Percentiles rank a stretch among this genome's conserved stretches.
phyloP scores from a whole-genome alignment of 2,329 filamentous ascomycete genomes.

The Verticillium dahliae region DNA sequence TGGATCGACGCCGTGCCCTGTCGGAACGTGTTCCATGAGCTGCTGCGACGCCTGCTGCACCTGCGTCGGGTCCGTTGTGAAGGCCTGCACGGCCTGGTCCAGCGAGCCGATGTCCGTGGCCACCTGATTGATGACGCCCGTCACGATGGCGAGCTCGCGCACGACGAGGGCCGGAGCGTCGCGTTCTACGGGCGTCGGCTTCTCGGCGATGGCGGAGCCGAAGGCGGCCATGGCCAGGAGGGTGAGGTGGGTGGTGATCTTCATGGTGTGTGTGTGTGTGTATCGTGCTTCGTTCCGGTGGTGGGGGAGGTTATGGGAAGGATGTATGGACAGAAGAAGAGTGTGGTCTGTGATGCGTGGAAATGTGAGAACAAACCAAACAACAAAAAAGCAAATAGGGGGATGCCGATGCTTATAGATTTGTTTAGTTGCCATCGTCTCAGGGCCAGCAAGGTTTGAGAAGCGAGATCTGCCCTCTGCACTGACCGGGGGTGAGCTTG shows the following conservation, averaged over 20 bases:
- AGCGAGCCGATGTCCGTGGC: constrained; percentile 13
- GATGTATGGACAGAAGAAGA: background rate
- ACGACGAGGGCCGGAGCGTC: constrained; percentile 3
- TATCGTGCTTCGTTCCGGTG: background rate
- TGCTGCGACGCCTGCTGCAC: constrained; percentile 14
- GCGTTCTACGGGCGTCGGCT: background rate
- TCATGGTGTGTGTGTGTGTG: constrained; percentile 5
- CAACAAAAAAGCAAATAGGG: background rate
- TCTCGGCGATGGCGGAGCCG: constrained; percentile 10
- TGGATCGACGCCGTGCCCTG: constrained; percentile 9
- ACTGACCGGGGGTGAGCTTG: background rate
- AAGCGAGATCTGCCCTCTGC: background rate
- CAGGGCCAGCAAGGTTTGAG: background rate
- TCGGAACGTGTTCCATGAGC: constrained; percentile 12
- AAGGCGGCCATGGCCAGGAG: constrained; percentile 7
- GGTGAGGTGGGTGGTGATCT: constrained; percentile 12
- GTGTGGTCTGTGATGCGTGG: background rate
- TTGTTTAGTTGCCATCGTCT: background rate
- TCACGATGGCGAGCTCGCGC: constrained; percentile 11
- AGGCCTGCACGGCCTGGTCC: constrained; percentile 15
- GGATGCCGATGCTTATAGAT: background rate
- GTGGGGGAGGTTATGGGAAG: background rate
- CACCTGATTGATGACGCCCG: constrained; percentile 10
- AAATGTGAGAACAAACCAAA: background rate
- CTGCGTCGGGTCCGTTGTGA: constrained; percentile 13